These are phyloP conservation scores for Thozetella sp. DNA, from an alignment of 495 filamentous ascomycete genomes.

Conservation along the genomic window DNA sequence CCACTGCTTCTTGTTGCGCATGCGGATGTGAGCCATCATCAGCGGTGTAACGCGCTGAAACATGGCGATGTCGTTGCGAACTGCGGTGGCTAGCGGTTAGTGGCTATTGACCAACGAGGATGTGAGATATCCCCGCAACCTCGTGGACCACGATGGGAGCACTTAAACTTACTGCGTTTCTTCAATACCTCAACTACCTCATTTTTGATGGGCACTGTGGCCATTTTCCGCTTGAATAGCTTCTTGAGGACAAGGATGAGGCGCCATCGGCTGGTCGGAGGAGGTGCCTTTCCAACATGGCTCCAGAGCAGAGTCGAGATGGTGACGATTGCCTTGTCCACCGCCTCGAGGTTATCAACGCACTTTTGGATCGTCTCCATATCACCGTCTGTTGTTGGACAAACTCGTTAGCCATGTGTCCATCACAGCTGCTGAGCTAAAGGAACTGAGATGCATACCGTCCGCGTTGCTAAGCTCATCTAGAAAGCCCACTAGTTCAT, in stretches of 20 bases:
- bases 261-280: background rate
- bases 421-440: background rate
- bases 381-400: background rate
- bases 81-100: no score
- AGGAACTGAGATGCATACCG: background rate
- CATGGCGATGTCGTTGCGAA: background rate
- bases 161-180: constrained; percentile 7
- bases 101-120: background rate
- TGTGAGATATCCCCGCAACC: no score
- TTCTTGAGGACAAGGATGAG: constrained; percentile 4
- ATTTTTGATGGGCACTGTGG: constrained; percentile 5
- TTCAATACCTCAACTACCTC: constrained; percentile 8
- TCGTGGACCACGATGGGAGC: background rate
- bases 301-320: constrained; percentile 7
- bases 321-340: constrained; percentile 6
- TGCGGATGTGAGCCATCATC: constrained; percentile 9
- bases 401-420: background rate
- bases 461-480: background rate
- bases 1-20: background rate
- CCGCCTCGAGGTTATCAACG: background rate
- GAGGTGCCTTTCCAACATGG: constrained; percentile 9
- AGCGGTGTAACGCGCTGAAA: constrained; percentile 9
- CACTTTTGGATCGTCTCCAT: background rate
- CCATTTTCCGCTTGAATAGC: constrained; percentile 2
- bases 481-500: background rate